phyloP scores from a whole-genome alignment of 2,329 filamentous ascomycete species.

The Sarocladium oryzae region DNA sequence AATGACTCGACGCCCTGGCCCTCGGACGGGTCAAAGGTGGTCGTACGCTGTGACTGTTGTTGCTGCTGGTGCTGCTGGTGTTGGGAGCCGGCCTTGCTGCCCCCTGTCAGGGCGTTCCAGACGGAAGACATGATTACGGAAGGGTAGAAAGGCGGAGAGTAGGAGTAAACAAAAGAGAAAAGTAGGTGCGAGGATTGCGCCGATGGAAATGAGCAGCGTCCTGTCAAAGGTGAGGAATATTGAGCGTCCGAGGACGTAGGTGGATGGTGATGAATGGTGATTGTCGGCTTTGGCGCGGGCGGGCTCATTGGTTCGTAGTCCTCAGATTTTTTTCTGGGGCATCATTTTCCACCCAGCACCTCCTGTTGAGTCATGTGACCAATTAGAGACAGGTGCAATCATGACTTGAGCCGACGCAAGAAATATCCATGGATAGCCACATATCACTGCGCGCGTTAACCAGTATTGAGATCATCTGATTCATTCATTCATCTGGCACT shows the following conservation, averaged over 20 bases:
- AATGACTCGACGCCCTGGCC: conserved; percentile 82
- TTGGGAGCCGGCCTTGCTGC: conserved; percentile 41
- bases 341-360: conserved; percentile 3
- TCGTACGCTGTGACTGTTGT: conserved; percentile 39
- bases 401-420: neutral
- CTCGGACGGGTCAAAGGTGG: conserved; percentile 63
- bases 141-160: conserved; percentile 13
- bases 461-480: too few species aligned
- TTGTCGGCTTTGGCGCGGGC: conserved; percentile 2
- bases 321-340: conserved; percentile 11
- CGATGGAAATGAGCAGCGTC: conserved; percentile 11
- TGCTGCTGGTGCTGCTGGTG: conserved; percentile 29
- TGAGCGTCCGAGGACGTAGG: conserved; percentile 2
- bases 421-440: too few species aligned
- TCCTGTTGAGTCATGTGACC: conserved; percentile 9
- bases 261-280: neutral
- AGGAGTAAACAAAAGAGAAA: conserved; percentile 7
- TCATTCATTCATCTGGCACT: too few species aligned
- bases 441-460: too few species aligned
- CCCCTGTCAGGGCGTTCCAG: conserved; percentile 57
- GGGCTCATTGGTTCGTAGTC: conserved; percentile 3
- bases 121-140: conserved; percentile 44
- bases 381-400: neutral
- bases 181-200: conserved; percentile 8
- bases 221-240: neutral